phyloP scores from a whole-genome alignment of 352 stramenopile genomes.

The Blastocystis sp. region DNA sequence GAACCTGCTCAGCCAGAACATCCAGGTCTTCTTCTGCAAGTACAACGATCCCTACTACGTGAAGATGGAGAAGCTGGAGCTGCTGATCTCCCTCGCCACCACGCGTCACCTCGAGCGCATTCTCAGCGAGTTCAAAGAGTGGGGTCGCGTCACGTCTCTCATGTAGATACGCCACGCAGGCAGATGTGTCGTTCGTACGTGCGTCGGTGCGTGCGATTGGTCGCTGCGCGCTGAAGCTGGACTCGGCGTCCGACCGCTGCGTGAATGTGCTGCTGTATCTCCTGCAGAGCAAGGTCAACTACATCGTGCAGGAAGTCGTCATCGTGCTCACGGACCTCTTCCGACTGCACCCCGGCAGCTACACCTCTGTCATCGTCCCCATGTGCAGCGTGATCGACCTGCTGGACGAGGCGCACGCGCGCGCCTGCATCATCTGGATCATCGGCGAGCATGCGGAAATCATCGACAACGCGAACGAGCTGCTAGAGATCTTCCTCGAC shows the following conservation, averaged over 20 bases:
- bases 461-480: conserved; percentile 96
- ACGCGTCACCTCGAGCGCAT: conserved; percentile 94
- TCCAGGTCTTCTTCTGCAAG: conserved; percentile 93
- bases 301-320: conserved; percentile 96
- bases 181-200: conserved; percentile 97
- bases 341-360: conserved; percentile 95
- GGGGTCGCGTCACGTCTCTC: not conserved
- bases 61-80: conserved; percentile 98
- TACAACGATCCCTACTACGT: conserved; percentile 96
- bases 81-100: conserved; percentile 92
- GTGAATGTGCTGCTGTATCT: conserved; percentile 95
- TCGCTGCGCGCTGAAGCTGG: conserved; percentile 90
- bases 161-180: conserved; percentile 78
- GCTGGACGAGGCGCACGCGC: conserved; percentile 94
- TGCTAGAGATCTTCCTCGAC: conserved; percentile 94
- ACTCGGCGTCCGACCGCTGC: conserved; percentile 88
- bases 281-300: conserved; percentile 97
- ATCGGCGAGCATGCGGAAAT: conserved; percentile 91
- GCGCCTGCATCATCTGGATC: conserved; percentile 98
- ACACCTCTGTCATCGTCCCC: conserved; percentile 96
- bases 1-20: conserved; percentile 83
- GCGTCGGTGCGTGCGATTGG: conserved; percentile 90
- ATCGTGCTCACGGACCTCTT: conserved; percentile 99
- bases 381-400: conserved; percentile 97
- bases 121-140: conserved; percentile 96